A percentile compares a stretch with the other conserved stretches of the same genome.
phyloP scores from a whole-genome alignment of 2,329 filamentous ascomycete species.

The Colletotrichum cereale region DNA sequence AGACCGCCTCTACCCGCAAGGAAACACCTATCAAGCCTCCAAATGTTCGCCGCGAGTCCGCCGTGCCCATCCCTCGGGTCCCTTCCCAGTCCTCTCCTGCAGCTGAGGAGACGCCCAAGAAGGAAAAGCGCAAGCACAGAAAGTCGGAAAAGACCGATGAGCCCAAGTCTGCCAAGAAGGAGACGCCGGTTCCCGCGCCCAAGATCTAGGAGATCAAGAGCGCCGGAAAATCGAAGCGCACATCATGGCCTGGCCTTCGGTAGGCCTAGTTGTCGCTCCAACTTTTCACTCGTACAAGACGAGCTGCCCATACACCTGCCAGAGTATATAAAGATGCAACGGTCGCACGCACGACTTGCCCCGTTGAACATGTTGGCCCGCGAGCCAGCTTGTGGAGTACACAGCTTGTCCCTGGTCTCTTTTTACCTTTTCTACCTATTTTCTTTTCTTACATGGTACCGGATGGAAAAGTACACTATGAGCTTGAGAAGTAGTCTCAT shows the following conservation, averaged over 20 bases:
- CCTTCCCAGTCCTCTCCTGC: constrained; percentile 16
- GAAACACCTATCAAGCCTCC: constrained; percentile 47
- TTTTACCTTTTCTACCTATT: neutral
- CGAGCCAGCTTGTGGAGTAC: neutral
- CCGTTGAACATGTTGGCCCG: neutral
- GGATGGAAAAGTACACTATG: constrained; percentile 31
- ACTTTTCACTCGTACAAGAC: neutral
- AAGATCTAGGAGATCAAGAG: constrained; percentile 6
- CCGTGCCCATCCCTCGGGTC: constrained; percentile 24
- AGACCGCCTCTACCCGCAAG: constrained; percentile 39
- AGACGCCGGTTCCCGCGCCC: constrained; percentile 45
- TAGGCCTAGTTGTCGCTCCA: neutral
- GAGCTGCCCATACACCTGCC: constrained; percentile 25
- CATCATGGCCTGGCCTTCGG: neutral
- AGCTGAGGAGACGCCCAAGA: constrained; percentile 40
- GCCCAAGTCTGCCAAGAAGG: constrained; percentile 38
- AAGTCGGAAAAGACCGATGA: constrained; percentile 28
- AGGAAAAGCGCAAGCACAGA: constrained; percentile 43
- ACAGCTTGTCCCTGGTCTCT: constrained; percentile 1
- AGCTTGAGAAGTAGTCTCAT: neutral
- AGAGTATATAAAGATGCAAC: constrained; percentile 31
- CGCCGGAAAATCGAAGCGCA: neutral
- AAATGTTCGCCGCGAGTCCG: constrained; percentile 25
- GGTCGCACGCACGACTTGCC: neutral
- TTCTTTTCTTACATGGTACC: constrained; percentile 19